Base-by-base conservation (phyloP, 345 rosid genomes). In the Arabis hirsuta region DNA sequence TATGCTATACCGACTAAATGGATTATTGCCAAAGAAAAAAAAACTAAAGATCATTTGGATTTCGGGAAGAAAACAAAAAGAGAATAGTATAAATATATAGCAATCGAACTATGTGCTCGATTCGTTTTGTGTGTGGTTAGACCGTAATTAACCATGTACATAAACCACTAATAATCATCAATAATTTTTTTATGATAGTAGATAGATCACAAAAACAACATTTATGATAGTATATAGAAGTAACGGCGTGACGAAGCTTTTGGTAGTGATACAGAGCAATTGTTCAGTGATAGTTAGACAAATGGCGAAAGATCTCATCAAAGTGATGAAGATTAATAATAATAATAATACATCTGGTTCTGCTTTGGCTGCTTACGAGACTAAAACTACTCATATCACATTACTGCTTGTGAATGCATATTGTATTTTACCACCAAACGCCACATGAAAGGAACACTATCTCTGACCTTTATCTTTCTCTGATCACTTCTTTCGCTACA, bases 351-450 rank as follows among this genome's bases (percentile, higher is more conserved):
- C 82, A 71, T 84, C 84, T 12, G 77, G 81, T 66, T 84, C 84
- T 16, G 84, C 83, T 34, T 82, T 89, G 45, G 61, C 90, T 20
- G 76, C 89, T 71, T 94, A 94, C 60, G 84, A 89, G n/a, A 94
- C 98, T 12, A 88, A 89, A 59, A 88, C 97, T 26, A 94, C 95
- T 59, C 98, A 91, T 77, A 89, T 94, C 48, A 89, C 81, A 83
- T n/a, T 39, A 19, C 6, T 14, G 57, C 27, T 19, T 19, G 1
- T 5, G 39, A 46, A 57, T 32, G 43, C 7, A 60, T 51, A 60
- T 57, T 22, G 10, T 34, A 41, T n/a, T 55, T 58, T 84, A 94
- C 98, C 90, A 88, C 81, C 48, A 94, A 69, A 60, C 91, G 92
- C 97, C 97, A 89, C 78, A 81, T 42, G 86, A 86, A 94, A 32